Evolutionary conservation across 352 stramenopile genomes (phyloP).

Genomic region (Globisporangium cederbergense): DNA sequence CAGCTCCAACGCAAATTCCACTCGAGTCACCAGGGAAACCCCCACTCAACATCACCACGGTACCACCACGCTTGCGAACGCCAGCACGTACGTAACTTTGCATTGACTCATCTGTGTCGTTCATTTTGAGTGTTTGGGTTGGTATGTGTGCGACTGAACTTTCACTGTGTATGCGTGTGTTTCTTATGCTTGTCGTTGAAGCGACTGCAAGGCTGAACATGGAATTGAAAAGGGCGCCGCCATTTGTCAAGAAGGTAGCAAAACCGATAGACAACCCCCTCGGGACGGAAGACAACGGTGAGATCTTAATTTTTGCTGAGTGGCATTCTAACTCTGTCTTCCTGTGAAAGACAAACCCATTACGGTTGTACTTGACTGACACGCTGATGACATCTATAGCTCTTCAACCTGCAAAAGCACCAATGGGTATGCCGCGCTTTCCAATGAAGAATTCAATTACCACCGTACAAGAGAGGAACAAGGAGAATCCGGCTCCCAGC

Average conservation of each 20-base stretch:
- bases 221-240: not conserved
- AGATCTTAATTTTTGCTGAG: not conserved
- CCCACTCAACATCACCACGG: not conserved
- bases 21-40: constrained; percentile 15
- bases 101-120: not conserved
- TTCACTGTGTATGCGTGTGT: not conserved
- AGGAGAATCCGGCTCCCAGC: not conserved
- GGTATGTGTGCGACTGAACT: not conserved
- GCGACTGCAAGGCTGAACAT: not conserved
- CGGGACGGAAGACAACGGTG: not conserved
- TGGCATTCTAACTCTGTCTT: not conserved
- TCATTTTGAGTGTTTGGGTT: not conserved
- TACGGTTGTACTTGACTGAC: not conserved
- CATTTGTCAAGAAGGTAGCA: not conserved
- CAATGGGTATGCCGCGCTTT: not conserved
- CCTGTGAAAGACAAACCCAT: not conserved
- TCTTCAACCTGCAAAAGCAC: not conserved
- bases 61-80: not conserved
- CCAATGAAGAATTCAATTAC: not conserved
- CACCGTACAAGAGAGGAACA: not conserved
- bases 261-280: not conserved
- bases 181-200: not conserved
- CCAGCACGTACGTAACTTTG: not conserved
- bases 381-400: not conserved
- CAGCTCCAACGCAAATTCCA: constrained; percentile 12